phyloP scores from a whole-genome alignment of 306 rosid species.

The Astragalus membranaceus region DNA sequence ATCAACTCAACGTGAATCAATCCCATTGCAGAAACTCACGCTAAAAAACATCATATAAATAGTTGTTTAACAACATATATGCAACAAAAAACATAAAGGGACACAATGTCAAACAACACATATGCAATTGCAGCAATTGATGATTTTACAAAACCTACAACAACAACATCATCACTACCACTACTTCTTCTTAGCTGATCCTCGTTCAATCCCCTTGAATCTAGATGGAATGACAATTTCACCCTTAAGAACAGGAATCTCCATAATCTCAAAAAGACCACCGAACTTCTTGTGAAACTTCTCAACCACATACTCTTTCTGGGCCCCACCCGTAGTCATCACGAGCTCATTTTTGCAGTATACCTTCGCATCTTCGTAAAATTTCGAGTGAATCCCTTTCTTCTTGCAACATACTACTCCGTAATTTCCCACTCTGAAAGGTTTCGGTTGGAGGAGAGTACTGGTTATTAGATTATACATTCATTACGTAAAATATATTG shows the following conservation, averaged over 20 bases:
- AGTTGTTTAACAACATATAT: too few relatives aligned
- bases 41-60: too few relatives aligned
- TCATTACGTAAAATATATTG: too few relatives aligned
- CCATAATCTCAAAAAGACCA: conserved; percentile 48
- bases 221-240: conserved; percentile 67
- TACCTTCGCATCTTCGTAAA: conserved; percentile 70
- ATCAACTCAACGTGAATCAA: too few relatives aligned
- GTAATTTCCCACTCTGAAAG: conserved; percentile 10
- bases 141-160: too few relatives aligned
- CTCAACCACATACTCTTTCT: conserved; percentile 85
- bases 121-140: too few relatives aligned
- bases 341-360: conserved; percentile 77
- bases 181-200: conserved; percentile 66
- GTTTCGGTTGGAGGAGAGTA: too few relatives aligned
- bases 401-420: conserved; percentile 69
- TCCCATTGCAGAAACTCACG: too few relatives aligned
- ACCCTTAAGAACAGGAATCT: conserved; percentile 81
- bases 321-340: conserved; percentile 89
- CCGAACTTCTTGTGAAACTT: conserved; percentile 89
- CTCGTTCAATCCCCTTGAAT: conserved; percentile 56
- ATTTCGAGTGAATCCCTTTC: conserved; percentile 81
- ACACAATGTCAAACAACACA: too few relatives aligned
- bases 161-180: too few relatives aligned
- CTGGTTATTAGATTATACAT: too few relatives aligned
- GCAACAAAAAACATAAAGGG: too few relatives aligned